Evolutionary conservation across 768 basidiomycete species (phyloP), one percentile per base, ranked within the genome.

Genomic region (Kwoniella europaea): DNA sequence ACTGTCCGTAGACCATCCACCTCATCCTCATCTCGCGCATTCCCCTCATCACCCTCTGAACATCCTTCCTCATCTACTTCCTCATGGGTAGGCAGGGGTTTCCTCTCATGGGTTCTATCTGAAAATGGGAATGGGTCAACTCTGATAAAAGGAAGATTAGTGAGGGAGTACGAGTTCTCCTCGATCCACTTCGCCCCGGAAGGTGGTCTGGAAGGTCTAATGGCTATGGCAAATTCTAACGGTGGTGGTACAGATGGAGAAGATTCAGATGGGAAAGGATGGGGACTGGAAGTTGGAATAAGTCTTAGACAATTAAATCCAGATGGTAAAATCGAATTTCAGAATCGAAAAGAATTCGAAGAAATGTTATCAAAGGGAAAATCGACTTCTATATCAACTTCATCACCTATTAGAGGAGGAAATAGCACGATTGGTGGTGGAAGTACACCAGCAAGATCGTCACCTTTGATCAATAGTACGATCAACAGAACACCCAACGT

Each of bases 201-300:
- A 44, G 76, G 77, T 16, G 80, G 80, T 20, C 64, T 81, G 22
- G 80, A 81, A 57, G 80, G 78, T 5, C 56, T 81, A 10, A 74
- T 81, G 74, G 79, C 77, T 41, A 71, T 74, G 15, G 74, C 74
- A 0, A 59, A 43, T 6, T 57, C 68, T 3, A 24, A 61, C 2
- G 27, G 63, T 15, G 22, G 44, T 10, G 46, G 60, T 54, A 41
- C 15, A 18, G 24, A 55, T 9, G 15, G 41, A 7, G 75, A 74
- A 46, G 74, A 74, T 27, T 43, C 42, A 1, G 78, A 75, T 71
- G 78, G 74, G 9, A 73, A 74, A 63, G 78, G 76, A 10, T 81
- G 80, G 80, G 80, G 80, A n/a, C 66, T 81, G 54, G 80, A 81
- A 60, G 74, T 81, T 9, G 55, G 50, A 1, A 61, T 81, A 46